Evolutionary conservation across 805 yeast species (phyloP).

Genomic region (Pichia nanzhaoensis): DNA sequence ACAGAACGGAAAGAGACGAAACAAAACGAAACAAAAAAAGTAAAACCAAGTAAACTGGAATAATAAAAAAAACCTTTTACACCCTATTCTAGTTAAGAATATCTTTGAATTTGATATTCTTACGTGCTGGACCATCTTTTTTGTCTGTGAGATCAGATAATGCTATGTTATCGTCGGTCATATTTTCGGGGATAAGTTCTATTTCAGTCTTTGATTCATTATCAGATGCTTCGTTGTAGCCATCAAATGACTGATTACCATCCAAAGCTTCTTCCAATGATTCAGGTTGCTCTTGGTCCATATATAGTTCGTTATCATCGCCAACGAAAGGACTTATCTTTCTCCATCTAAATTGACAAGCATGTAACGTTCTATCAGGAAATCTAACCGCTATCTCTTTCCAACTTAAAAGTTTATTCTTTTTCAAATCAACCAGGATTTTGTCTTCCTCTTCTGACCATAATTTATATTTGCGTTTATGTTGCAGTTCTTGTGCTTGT

Average conservation of each 20-base stretch:
- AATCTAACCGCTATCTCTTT: slow-evolving; percentile 13
- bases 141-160: not conserved
- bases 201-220: too few relatives aligned
- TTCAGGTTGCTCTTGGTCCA: not conserved
- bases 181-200: too few relatives aligned
- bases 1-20: not conserved
- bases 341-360: slow-evolving; percentile 17
- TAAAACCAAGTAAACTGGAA: too few relatives aligned
- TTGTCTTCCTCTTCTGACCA: slow-evolving; percentile 16
- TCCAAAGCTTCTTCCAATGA: too few relatives aligned
- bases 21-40: not conserved
- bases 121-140: not conserved
- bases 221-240: too few relatives aligned
- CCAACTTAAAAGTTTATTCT: slow-evolving; percentile 11
- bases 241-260: too few relatives aligned
- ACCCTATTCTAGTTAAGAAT: not conserved
- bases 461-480: slow-evolving; percentile 11
- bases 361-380: slow-evolving; percentile 14
- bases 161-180: not conserved
- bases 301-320: not conserved
- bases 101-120: not conserved
- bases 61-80: too few relatives aligned
- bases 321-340: slow-evolving; percentile 9
- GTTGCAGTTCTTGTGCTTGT: not conserved
- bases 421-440: slow-evolving; percentile 7